Evolutionary conservation across 768 basidiomycete genomes (phyloP), one percentile per base, ranked within the genome.

Genomic region (Leccinum fibrillosum): DNA sequence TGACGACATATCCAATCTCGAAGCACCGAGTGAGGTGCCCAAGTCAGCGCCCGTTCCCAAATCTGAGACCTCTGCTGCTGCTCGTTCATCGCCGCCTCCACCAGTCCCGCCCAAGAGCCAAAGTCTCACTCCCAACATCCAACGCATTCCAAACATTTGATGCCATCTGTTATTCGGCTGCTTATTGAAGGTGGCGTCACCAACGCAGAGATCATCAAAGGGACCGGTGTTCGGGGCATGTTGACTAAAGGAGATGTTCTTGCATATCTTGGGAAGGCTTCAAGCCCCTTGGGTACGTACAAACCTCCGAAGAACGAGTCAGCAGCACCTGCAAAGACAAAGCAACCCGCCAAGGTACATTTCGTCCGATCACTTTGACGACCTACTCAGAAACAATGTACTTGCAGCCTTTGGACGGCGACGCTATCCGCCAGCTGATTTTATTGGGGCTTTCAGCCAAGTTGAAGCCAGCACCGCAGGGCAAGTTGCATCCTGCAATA

Each of bases 241-340:
- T 72, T 98, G 59, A 98, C 95, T 50, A 98, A 98, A 73, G 97
- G 97, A 11, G 96, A 99, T 69, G 88, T 98, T 1, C 80, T 99
- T 28, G 77, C 92, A 3, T 86, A 85, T 74, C 78, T 97, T 5
- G 96, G 96, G 19, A 86, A 87, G 72, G 90, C 94, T 19, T 86
- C 86, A 11, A 79, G 80, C 35, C 90, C 93, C 1, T 77, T 80
- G 19, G 93, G 92, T 37, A 89, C 90, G 3, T 90, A 80, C 74
- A 88, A 86, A 69, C 78, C 78, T 62, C 62, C 75, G 13, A 63
- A 65, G 45, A 65, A 66, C 48, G 65, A 71, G 49, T 52, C 64
- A 75, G 59, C 64, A 58, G 12, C 54, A 50, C 56, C 65, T 19
- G 58, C 66, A 56, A 80, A 76, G 68, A 72, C 74, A 52, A 75